Percentiles rank a stretch among this genome's conserved stretches.
Conservation (phyloP, 768 basidiomycete genomes). For the Coprinopsis cinerea region DNA sequence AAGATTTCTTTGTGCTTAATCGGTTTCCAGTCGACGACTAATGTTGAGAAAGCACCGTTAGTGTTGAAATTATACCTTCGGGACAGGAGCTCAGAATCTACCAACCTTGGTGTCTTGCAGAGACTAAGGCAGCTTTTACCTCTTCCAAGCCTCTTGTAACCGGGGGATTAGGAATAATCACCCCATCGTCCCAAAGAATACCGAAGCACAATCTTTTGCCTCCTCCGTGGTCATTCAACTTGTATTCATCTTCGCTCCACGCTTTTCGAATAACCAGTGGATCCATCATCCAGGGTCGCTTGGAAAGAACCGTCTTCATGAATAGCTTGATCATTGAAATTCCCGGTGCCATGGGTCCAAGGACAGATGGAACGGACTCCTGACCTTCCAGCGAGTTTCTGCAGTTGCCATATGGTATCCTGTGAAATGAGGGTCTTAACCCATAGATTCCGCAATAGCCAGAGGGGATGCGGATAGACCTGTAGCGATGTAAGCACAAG, state of each 20-base stretch:
- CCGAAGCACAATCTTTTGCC: constrained; percentile 50
- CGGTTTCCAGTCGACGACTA: constrained; percentile 69
- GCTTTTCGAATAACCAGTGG: constrained; percentile 49
- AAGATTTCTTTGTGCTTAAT: constrained; percentile 45
- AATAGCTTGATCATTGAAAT: constrained; percentile 61
- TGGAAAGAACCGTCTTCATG: constrained; percentile 53
- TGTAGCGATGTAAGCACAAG: constrained; percentile 17
- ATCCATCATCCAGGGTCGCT: constrained; percentile 63
- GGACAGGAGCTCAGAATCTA: background rate
- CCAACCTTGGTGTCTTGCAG: constrained; percentile 61
- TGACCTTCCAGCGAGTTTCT: constrained; percentile 64
- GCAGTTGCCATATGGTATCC: constrained; percentile 66
- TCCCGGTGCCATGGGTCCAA: constrained; percentile 64
- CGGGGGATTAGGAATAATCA: constrained; percentile 60
- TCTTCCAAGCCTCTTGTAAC: constrained; percentile 52
- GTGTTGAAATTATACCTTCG: background rate
- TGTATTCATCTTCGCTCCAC: constrained; percentile 59
- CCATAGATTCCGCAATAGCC: constrained; percentile 67
- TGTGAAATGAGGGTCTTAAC: constrained; percentile 60
- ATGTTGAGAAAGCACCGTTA: background rate
- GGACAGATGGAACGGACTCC: constrained; percentile 63
- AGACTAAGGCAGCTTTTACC: constrained; percentile 48
- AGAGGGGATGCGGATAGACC: constrained; percentile 68
- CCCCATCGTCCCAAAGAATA: constrained; percentile 63
- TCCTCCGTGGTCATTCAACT: constrained; percentile 49